phyloP scores from a whole-genome alignment of 768 basidiomycete genomes.

The Suillus decipiens region DNA sequence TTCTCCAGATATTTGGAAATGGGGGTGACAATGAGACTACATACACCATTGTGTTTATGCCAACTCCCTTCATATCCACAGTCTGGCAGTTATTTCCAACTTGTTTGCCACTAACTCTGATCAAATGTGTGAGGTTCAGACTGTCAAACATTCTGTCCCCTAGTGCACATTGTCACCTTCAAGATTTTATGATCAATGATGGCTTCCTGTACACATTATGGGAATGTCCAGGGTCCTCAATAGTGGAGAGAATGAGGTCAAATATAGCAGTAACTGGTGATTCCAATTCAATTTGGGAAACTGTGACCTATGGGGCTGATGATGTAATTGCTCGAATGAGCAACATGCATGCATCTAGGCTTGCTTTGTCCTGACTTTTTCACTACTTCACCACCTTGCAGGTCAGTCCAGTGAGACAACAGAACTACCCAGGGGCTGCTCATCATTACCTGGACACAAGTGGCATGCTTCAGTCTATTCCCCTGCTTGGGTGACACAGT shows the following conservation, averaged over 20 bases:
- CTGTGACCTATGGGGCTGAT: conserved; percentile 66
- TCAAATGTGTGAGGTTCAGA: conserved; percentile 58
- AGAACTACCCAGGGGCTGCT: conserved; percentile 57
- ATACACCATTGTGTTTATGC: conserved; percentile 71
- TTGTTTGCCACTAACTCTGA: conserved; percentile 60
- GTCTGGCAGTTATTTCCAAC: conserved; percentile 80
- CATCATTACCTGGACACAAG: conserved; percentile 71
- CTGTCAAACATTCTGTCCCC: conserved; percentile 59
- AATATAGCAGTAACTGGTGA: conserved; percentile 37
- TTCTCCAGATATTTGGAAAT: conserved; percentile 63
- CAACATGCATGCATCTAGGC: conserved; percentile 70
- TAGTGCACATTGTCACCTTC: conserved; percentile 70
- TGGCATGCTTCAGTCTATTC: conserved; percentile 67
- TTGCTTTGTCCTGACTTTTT: conserved; percentile 53
- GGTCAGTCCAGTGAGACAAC: conserved; percentile 49
- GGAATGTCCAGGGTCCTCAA: conserved; percentile 78
- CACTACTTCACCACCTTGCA: conserved; percentile 65
- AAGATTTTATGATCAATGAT: conserved; percentile 68
- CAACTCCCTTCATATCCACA: conserved; percentile 61
- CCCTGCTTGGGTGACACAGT: conserved; percentile 63
- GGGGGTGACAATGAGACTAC: conserved; percentile 50
- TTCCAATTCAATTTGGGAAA: conserved; percentile 48
- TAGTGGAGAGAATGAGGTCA: conserved; percentile 59
- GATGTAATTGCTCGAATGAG: conserved; percentile 64
- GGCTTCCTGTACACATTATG: conserved; percentile 68